Evolutionary conservation across 202 grass and related monocot genomes (phyloP).

Genomic region (Hordeum pubiflorum): DNA sequence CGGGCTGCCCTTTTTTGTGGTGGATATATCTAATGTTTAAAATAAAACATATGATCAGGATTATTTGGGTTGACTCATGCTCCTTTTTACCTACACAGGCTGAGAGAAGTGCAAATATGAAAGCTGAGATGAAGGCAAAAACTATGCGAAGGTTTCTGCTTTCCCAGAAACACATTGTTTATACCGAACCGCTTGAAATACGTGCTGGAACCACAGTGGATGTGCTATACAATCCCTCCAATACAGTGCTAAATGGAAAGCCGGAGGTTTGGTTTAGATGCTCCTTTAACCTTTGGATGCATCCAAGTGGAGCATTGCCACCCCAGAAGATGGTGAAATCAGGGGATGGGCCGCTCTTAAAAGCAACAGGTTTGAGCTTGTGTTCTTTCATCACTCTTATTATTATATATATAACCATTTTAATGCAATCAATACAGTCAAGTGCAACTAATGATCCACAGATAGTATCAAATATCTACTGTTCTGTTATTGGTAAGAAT

Average conservation of each 20-base stretch:
- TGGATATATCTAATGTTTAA: not conserved
- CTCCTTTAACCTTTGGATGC: slow-evolving; percentile 89
- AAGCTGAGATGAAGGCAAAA: slow-evolving; percentile 73
- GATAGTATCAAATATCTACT: not conserved
- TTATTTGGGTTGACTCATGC: slow-evolving; percentile 8
- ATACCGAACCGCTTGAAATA: slow-evolving; percentile 80
- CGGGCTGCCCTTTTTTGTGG: too few relatives aligned
- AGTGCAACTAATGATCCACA: not conserved
- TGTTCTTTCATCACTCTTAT: slow-evolving; percentile 7
- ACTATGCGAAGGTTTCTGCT: slow-evolving; percentile 80
- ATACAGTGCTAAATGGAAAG: slow-evolving; percentile 71
- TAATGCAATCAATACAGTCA: not conserved
- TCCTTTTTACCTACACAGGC: slow-evolving; percentile 36
- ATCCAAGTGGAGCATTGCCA: slow-evolving; percentile 52
- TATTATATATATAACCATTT: not conserved
- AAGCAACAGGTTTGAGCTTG: slow-evolving; percentile 59
- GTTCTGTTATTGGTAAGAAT: not conserved
- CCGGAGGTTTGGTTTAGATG: slow-evolving; percentile 77
- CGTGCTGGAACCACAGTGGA: slow-evolving; percentile 57
- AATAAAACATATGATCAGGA: not conserved
- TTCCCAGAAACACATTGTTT: slow-evolving; percentile 91
- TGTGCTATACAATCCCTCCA: slow-evolving; percentile 78
- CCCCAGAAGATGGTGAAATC: slow-evolving; percentile 71
- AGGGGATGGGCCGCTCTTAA: slow-evolving; percentile 50
- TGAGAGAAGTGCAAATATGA: slow-evolving; percentile 59